Percentiles rank a stretch among this genome's conserved stretches.
Conservation (phyloP, 1,284 basidiomycete species). For the Trametes polyzona region DNA sequence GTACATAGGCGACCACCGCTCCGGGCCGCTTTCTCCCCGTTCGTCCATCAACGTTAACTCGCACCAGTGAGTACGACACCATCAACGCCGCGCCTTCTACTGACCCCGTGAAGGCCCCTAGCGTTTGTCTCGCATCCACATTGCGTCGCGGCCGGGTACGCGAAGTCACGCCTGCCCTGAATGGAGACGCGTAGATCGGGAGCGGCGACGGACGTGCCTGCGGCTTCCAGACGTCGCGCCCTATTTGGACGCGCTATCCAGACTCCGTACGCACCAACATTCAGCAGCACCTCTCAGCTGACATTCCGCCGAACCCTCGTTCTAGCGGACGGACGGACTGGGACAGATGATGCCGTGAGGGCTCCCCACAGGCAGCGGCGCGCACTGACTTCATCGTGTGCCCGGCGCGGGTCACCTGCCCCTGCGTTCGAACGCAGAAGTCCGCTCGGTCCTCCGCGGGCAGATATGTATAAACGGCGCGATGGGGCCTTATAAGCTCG, state of each 20-base stretch:
- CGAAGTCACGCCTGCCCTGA: neutral
- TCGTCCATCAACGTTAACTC: neutral
- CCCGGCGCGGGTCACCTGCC: conserved; percentile 17
- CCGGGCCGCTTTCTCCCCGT: conserved; percentile 1
- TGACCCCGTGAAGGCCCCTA: neutral
- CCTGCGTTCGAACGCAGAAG: neutral
- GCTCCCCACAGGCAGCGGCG: conserved; percentile 4
- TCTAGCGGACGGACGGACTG: neutral
- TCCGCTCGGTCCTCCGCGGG: conserved; percentile 14
- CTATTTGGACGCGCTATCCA: neutral
- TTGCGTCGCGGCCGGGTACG: neutral
- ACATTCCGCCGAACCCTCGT: conserved; percentile 2
- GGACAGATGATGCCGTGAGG: conserved; percentile 16
- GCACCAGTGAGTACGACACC: neutral
- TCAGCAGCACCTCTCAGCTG: conserved; percentile 3
- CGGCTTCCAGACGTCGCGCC: too few species aligned
- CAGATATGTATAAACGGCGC: conserved; percentile 19
- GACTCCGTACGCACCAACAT: neutral
- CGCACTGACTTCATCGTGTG: conserved; percentile 13
- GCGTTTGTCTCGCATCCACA: neutral
- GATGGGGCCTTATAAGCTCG: conserved; percentile 8
- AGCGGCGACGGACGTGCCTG: neutral
- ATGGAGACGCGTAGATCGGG: conserved; percentile 1
- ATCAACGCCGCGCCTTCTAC: neutral
- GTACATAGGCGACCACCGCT: too few species aligned